A percentile compares a stretch with the other conserved stretches of the same genome.
These are phyloP conservation scores for Gillenia trifoliata DNA, from an alignment of 306 rosid genomes.

Conservation along the genomic window DNA sequence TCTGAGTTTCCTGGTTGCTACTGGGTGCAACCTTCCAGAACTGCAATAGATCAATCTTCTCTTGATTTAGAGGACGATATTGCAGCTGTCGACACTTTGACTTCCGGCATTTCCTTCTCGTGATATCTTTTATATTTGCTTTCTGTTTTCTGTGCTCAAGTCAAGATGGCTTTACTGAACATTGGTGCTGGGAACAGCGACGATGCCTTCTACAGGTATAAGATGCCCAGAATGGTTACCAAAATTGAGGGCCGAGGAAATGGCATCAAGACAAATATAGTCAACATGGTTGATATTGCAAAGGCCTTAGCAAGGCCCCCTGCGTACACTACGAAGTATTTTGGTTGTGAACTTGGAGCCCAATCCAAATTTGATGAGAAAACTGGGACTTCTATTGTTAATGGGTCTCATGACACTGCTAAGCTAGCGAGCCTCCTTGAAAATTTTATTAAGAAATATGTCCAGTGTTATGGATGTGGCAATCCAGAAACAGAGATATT, in stretches of 20 bases:
- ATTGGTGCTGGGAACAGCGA: slow-evolving; percentile 63
- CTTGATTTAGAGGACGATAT: slow-evolving; percentile 1
- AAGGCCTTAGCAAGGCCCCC: slow-evolving; percentile 71
- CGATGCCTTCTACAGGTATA: slow-evolving; percentile 72
- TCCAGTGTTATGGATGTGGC: slow-evolving; percentile 65
- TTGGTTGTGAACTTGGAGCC: slow-evolving; percentile 66
- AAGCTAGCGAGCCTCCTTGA: slow-evolving; percentile 73
- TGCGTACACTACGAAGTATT: slow-evolving; percentile 58
- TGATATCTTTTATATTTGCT: slow-evolving; percentile 13
- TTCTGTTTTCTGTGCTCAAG: slow-evolving; percentile 11
- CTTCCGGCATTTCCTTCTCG: not conserved
- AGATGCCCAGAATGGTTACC: slow-evolving; percentile 69
- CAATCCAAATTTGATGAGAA: slow-evolving; percentile 71
- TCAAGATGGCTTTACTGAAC: slow-evolving; percentile 61
- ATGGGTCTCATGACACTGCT: slow-evolving; percentile 66
- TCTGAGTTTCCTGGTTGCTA: slow-evolving; percentile 29
- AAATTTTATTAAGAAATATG: slow-evolving; percentile 58
- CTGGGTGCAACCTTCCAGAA: slow-evolving; percentile 28
- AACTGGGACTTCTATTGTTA: slow-evolving; percentile 57
- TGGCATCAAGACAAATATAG: slow-evolving; percentile 65
- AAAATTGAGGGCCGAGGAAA: slow-evolving; percentile 76
- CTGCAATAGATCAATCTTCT: slow-evolving; percentile 24
- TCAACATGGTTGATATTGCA: slow-evolving; percentile 67
- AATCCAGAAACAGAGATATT: slow-evolving; percentile 63
- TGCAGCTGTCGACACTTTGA: not conserved